Evolutionary conservation across 2,329 filamentous ascomycete genomes (phyloP).

Genomic region (Monosporascus sp.): DNA sequence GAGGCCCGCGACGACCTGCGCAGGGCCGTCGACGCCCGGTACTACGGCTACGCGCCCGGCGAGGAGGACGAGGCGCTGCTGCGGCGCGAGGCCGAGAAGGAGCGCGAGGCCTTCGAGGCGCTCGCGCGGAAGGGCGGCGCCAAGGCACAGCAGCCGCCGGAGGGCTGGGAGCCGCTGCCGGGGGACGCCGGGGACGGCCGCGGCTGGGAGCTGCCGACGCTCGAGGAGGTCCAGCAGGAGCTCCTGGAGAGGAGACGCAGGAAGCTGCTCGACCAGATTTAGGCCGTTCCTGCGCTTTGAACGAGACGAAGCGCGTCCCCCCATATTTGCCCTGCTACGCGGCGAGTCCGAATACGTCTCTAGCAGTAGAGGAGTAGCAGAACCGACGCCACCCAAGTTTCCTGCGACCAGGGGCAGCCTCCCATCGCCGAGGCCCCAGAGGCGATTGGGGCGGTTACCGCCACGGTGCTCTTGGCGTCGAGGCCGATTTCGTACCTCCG

Average conservation of each 20-base stretch:
- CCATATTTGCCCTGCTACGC: too few relatives aligned
- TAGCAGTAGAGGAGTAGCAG: neutral
- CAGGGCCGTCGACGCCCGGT: conserved; percentile 81
- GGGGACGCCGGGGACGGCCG: conserved; percentile 81
- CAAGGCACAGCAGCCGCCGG: conserved; percentile 51
- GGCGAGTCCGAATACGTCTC: too few relatives aligned
- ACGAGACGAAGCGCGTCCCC: too few relatives aligned
- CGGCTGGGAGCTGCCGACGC: conserved; percentile 75
- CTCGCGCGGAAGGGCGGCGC: conserved; percentile 55
- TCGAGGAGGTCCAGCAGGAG: conserved; percentile 92
- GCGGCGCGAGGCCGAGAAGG: conserved; percentile 76
- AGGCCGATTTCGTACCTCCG: too few relatives aligned
- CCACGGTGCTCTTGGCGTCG: too few relatives aligned
- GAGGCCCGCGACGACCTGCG: conserved; percentile 66
- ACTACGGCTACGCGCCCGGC: conserved; percentile 91
- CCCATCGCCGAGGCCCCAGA: neutral
- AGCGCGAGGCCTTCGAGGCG: conserved; percentile 71
- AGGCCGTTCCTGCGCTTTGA: conserved; percentile 10
- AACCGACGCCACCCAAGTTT: neutral
- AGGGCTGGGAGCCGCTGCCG: conserved; percentile 79
- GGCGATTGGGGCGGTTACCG: too few relatives aligned
- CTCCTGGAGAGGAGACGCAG: conserved; percentile 79
- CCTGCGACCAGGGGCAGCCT: neutral
- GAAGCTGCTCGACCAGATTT: conserved; percentile 77
- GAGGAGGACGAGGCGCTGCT: conserved; percentile 83